Base-by-base conservation (phyloP, 768 basidiomycete species). In the Pulveroboletus sp. region DNA sequence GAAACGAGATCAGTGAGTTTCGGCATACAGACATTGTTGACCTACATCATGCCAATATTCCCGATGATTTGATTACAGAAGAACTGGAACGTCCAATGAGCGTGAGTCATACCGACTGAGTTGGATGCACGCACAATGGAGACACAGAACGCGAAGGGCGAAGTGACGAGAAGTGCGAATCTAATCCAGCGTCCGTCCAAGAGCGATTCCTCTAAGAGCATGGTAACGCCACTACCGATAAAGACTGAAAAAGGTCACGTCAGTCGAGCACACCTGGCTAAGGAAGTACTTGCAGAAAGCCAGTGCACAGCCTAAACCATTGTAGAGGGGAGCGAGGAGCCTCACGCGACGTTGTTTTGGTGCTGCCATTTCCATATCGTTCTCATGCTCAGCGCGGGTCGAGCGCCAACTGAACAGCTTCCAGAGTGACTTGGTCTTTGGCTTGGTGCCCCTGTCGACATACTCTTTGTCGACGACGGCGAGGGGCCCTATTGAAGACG, bases 101-200 rank as follows among this genome's bases (percentile, higher is more conserved):
- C 31, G 36, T 26, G 27, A 32, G 40, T 40, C 33, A 24, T 9
- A 26, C 15, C 2, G 10, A 13, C 15, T 18, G 46, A 50, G 2
- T 6, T 8, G 33, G 26, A 39, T 41, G 43, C 2, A 72, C 82
- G 65, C 60, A 88, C 87, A 59, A 91, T 64, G 3, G 85, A 81
- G 7, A 93, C 76, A 51, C 88, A 91, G 56, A 88, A 78, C 6
- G 90, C 73, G 63, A 89, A 80, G 0, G 91, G 91, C 0, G 75
- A 67, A 1, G 86, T 81, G 13, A 65, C 74, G 9, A 89, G 54
- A 2, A 94, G 76, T 3, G 74, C 78, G 49, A 93, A 89, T 9
- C 91, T 77, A 1, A 53, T 67, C 61, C 75, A 83, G 17, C 75
- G 61, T 17, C 79, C 74, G 61, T 93, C 93, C 42, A 90, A 68